These are phyloP conservation scores for Epichloe aotearoae DNA, from an alignment of 2,329 filamentous ascomycete genomes.

Conservation along the genomic window DNA sequence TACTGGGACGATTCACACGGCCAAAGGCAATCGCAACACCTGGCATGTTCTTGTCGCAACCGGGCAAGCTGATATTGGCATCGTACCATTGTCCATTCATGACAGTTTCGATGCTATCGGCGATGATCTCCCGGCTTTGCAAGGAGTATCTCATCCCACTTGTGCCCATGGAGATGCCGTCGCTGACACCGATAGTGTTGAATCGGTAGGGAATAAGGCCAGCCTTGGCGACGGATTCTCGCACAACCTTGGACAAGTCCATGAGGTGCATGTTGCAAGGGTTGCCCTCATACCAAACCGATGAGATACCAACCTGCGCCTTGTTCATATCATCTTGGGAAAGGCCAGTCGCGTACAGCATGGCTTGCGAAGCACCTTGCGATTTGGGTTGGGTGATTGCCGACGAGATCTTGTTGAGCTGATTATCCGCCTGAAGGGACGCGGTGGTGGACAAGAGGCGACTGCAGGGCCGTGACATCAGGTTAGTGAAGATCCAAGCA, in stretches of 20 bases:
- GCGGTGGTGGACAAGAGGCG: slow-evolving; percentile 39
- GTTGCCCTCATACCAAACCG: slow-evolving; percentile 96
- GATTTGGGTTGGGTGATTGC: slow-evolving; percentile 93
- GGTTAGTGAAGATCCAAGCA: background rate
- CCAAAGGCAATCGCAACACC: slow-evolving; percentile 89
- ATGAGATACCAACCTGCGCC: slow-evolving; percentile 94
- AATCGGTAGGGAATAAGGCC: slow-evolving; percentile 90
- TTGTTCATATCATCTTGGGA: slow-evolving; percentile 83
- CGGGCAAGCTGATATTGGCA: slow-evolving; percentile 89
- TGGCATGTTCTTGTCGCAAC: slow-evolving; percentile 99
- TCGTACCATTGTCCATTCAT: slow-evolving; percentile 99
- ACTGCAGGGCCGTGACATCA: slow-evolving; percentile 16
- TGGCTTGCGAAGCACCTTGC: slow-evolving; percentile 95
- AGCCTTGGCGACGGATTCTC: slow-evolving; percentile 48
- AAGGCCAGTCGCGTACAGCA: slow-evolving; percentile 93
- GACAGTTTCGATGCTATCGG: slow-evolving; percentile 96
- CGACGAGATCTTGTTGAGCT: slow-evolving; percentile 73
- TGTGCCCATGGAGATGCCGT: slow-evolving; percentile 97
- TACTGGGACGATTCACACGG: slow-evolving; percentile 78
- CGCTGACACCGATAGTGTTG: slow-evolving; percentile 96
- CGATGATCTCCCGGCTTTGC: slow-evolving; percentile 91
- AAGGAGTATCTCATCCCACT: slow-evolving; percentile 92
- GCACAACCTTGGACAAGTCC: slow-evolving; percentile 69
- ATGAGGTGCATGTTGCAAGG: slow-evolving; percentile 99
- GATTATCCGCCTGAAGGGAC: slow-evolving; percentile 33